Base-by-base conservation (phyloP, 345 rosid genomes). In the Gossypium rotundifolium region DNA sequence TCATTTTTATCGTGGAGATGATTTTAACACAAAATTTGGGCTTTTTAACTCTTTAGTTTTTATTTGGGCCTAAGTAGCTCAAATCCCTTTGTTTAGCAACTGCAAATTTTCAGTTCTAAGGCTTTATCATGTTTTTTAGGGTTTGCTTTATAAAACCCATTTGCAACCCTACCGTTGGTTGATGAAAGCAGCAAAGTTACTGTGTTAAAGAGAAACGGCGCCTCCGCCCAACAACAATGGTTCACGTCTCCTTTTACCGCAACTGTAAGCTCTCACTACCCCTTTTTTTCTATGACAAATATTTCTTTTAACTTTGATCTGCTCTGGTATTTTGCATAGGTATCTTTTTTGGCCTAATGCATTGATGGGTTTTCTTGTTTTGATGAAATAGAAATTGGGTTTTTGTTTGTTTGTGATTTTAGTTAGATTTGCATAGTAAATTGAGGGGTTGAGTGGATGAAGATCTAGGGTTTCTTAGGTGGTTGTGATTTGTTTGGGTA, bases 241-340 rank as follows among this genome's bases (percentile, higher is more conserved):
- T 87, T 72, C 82, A 87, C 81, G 88, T 84, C 75, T 67, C 80
- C 65, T 84, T 81, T 78, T 87, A 87, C 69, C 83, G 90, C 65
- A 87, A 87, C 76, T 78, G 90, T 87, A 81, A 66, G 55, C 18
- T 71, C 65, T 51, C 2, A 23, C 63, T 25, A 2, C 16, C 46
- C 64, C 65, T 5, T 51, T 7, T 29, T 60, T 3, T 29, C 10
- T 59, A 17, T 33, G 38, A 3, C 62, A 0, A 54, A 0, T 18
- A 5, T 0, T 20, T 18, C 38, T 59, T 46, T 13, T 10, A 29
- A 59, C 1, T 45, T 65, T 22, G 54, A 46, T 66, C 54, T 66
- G 29, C 33, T 20, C 42, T 46, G 1, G 25, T 66, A 11, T 45
- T 22, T 66, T 7, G 11, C 11, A 46, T 46, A 12, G 38, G 23